phyloP scores from a whole-genome alignment of 176 grass and related monocot genomes.

The Cenchrus purpureus region DNA sequence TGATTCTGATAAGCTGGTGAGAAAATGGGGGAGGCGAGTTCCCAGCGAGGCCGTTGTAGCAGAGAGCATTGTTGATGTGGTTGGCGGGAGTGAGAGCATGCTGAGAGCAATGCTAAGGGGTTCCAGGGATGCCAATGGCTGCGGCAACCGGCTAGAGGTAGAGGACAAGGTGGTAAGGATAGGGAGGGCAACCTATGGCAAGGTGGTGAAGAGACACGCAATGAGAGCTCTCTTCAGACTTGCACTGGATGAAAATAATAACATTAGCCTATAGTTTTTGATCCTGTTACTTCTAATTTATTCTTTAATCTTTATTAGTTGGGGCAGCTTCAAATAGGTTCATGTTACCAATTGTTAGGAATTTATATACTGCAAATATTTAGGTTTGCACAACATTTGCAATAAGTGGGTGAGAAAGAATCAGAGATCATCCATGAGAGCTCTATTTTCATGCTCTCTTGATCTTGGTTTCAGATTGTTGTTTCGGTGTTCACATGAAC shows the following conservation, averaged over 20 bases:
- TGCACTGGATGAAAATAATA: conserved; percentile 30
- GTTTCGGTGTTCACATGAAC: conserved; percentile 1
- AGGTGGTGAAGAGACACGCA: conserved; percentile 79
- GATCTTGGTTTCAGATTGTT: conserved; percentile 39
- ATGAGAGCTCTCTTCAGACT: conserved; percentile 70
- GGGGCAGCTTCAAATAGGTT: neutral
- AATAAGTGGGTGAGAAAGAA: neutral
- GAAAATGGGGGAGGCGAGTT: conserved; percentile 67
- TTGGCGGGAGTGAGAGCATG: conserved; percentile 64
- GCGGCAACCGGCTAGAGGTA: conserved; percentile 57
- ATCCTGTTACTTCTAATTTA: neutral
- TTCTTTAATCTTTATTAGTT: neutral
- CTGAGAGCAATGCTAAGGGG: conserved; percentile 60
- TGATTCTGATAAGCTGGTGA: conserved; percentile 60
- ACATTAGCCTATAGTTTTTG: conserved; percentile 37
- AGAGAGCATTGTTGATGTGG: conserved; percentile 50
- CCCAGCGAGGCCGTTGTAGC: conserved; percentile 45
- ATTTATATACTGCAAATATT: conserved; percentile 36
- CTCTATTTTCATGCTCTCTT: conserved; percentile 46
- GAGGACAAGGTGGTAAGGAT: conserved; percentile 79
- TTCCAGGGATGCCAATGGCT: conserved; percentile 47
- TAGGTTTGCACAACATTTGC: conserved; percentile 37
- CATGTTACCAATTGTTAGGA: neutral
- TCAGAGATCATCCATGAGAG: conserved; percentile 30
- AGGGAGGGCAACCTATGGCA: conserved; percentile 79